A percentile compares a stretch with the other conserved stretches of the same genome.
Evolutionary conservation across 129 eudicot species (phyloP).

Genomic region (Arctium lappa): DNA sequence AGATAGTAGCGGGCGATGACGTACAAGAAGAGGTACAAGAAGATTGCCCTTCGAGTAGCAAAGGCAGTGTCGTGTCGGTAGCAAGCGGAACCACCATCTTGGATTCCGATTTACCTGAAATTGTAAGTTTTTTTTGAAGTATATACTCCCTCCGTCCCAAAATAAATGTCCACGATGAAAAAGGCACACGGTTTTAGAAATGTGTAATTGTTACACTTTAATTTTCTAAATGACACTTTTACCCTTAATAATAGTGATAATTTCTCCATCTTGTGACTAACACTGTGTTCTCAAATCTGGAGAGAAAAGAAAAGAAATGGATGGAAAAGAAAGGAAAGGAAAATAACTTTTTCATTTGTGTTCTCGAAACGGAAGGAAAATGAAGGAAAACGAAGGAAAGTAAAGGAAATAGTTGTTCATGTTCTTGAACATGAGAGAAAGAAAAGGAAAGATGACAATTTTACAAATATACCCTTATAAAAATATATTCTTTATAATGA

Average conservation of each 20-base stretch:
- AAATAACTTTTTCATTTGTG: too few relatives aligned
- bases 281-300: too few relatives aligned
- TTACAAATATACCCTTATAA: too few relatives aligned
- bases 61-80: slow-evolving; percentile 25
- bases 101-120: slow-evolving; percentile 63
- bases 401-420: too few relatives aligned
- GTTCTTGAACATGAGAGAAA: too few relatives aligned
- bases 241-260: not conserved
- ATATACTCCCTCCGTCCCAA: not conserved
- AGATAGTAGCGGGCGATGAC: slow-evolving; percentile 36
- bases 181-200: not conserved
- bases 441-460: too few relatives aligned
- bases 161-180: not conserved
- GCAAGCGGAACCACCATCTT: slow-evolving; percentile 30
- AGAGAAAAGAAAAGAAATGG: too few relatives aligned
- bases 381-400: too few relatives aligned
- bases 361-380: too few relatives aligned
- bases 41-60: slow-evolving; percentile 38
- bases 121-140: slow-evolving; percentile 47
- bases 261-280: too few relatives aligned
- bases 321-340: too few relatives aligned
- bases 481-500: too few relatives aligned
- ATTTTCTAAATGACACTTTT: not conserved
- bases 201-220: not conserved
- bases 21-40: slow-evolving; percentile 50